Evolutionary conservation across 2,329 filamentous ascomycete species (phyloP).

Genomic region (Ophiocordyceps unilateralis): DNA sequence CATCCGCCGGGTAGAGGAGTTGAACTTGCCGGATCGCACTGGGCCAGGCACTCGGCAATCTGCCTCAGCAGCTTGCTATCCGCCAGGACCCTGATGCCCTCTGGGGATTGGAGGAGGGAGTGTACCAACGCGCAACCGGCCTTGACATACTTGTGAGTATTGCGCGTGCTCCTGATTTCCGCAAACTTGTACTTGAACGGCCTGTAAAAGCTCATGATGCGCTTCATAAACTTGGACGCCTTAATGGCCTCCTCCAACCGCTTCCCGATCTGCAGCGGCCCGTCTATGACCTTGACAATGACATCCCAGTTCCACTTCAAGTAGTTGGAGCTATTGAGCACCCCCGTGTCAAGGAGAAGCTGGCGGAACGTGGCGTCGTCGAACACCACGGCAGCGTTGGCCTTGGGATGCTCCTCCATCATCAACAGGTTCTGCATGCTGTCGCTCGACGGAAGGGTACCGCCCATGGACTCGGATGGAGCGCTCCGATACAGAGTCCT

Average conservation of each 20-base stretch:
- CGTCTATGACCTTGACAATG: constrained; percentile 80
- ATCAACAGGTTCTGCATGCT: constrained; percentile 29
- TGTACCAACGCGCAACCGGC: constrained; percentile 80
- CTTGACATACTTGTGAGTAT: constrained; percentile 84
- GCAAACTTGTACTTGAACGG: constrained; percentile 96
- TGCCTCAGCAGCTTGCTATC: constrained; percentile 90
- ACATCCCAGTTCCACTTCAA: constrained; percentile 97
- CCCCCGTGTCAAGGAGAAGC: constrained; percentile 58
- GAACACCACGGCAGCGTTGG: constrained; percentile 25
- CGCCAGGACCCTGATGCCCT: constrained; percentile 69
- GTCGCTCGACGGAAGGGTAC: constrained; percentile 22
- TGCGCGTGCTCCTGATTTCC: constrained; percentile 74
- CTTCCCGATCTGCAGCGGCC: constrained; percentile 78
- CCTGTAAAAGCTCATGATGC: constrained; percentile 84
- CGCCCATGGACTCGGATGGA: constrained; percentile 24
- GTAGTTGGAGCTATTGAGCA: constrained; percentile 78
- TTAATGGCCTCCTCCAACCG: constrained; percentile 86
- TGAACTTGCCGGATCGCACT: constrained; percentile 64
- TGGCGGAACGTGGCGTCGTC: constrained; percentile 49
- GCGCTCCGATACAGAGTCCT: constrained; percentile 74
- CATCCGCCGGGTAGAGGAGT: too few species aligned
- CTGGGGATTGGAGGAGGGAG: constrained; percentile 66
- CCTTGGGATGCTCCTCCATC: constrained; percentile 40
- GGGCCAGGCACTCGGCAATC: constrained; percentile 86
- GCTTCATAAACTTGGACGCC: constrained; percentile 89